phyloP scores from a whole-genome alignment of 768 basidiomycete species.

The Psilocybe cubensis region DNA sequence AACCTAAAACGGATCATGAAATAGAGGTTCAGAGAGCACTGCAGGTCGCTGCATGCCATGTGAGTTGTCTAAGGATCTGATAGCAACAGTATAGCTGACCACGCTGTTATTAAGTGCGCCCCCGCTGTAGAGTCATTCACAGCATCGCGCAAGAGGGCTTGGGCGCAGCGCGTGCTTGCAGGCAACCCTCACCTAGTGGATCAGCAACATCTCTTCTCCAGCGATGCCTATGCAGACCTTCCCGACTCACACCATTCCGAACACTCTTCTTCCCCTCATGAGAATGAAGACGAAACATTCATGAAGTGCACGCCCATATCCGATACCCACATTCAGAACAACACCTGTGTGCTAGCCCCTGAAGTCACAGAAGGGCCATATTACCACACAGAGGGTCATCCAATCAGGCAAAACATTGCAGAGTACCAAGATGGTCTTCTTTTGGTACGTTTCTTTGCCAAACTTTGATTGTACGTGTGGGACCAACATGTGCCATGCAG shows the following conservation, averaged over 20 bases:
- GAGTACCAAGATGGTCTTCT: slow-evolving; percentile 55
- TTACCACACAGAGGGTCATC: slow-evolving; percentile 52
- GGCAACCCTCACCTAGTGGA: slow-evolving; percentile 21
- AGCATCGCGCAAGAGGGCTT: slow-evolving; percentile 49
- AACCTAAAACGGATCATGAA: slow-evolving; percentile 48
- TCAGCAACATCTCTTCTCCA: slow-evolving; percentile 43
- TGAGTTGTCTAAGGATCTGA: slow-evolving; percentile 23
- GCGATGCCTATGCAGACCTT: slow-evolving; percentile 37
- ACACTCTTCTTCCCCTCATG: slow-evolving; percentile 12
- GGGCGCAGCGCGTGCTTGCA: slow-evolving; percentile 42
- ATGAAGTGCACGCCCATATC: slow-evolving; percentile 51
- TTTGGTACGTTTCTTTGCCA: slow-evolving; percentile 33
- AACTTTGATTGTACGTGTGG: not conserved
- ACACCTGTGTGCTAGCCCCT: slow-evolving; percentile 56
- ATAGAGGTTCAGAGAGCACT: slow-evolving; percentile 51
- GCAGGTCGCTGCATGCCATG: slow-evolving; percentile 56
- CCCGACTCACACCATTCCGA: slow-evolving; percentile 20
- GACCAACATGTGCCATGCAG: slow-evolving; percentile 22
- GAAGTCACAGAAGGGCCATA: slow-evolving; percentile 60
- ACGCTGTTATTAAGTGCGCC: slow-evolving; percentile 43
- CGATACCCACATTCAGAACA: slow-evolving; percentile 54
- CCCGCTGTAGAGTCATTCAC: slow-evolving; percentile 56
- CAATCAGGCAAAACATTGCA: slow-evolving; percentile 57
- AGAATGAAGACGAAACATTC: slow-evolving; percentile 30
- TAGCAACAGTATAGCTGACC: not conserved